phyloP scores from a whole-genome alignment of 2,329 filamentous ascomycete species.

The Xylariaceae sp. region DNA sequence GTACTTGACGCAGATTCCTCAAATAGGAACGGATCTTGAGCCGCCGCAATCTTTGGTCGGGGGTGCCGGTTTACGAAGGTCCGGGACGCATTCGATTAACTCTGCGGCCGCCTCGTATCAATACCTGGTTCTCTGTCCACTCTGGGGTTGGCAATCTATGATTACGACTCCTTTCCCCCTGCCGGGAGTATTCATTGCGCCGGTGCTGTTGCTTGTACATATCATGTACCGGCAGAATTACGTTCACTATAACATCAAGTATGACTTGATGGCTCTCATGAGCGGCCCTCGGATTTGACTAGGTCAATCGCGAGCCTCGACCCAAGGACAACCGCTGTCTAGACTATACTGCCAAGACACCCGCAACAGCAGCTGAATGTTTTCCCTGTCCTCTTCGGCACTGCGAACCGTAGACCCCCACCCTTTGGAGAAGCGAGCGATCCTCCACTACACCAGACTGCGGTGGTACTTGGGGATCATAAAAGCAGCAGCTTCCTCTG shows the following conservation, averaged over 20 bases:
- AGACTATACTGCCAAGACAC: no score
- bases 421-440: background rate
- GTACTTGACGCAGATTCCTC: constrained; percentile 10
- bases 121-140: background rate
- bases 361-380: background rate
- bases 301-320: background rate
- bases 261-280: background rate
- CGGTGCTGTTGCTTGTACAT: background rate
- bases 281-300: background rate
- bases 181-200: background rate
- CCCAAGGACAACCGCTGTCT: no score
- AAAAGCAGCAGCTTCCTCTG: constrained; percentile 1
- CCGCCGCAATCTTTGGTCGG: constrained; percentile 5
- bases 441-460: constrained; percentile 2
- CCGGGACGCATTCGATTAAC: background rate
- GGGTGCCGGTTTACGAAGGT: constrained; percentile 1
- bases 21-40: constrained; percentile 17
- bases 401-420: constrained; percentile 10
- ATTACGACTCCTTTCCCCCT: background rate
- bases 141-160: background rate
- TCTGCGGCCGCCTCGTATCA: background rate
- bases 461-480: constrained; percentile 7
- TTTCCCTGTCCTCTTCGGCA: constrained; percentile 9
- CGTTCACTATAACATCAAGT: background rate
- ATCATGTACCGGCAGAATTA: background rate